Conservation (phyloP, 2,329 filamentous ascomycete species). For the Fusarium sp. region DNA sequence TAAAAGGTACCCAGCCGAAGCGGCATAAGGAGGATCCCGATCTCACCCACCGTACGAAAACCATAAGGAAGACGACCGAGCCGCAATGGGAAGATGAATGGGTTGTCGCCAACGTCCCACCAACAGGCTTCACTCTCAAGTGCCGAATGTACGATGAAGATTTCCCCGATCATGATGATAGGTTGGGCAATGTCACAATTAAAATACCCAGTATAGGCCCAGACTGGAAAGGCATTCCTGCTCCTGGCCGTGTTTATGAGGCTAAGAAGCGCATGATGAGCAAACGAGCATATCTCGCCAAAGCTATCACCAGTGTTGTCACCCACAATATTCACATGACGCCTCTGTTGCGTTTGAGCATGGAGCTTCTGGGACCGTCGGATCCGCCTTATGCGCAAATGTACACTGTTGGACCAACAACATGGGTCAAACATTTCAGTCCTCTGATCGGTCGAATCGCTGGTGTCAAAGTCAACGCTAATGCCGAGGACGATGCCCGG, state of each 20-base stretch:
- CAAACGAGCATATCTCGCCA: slow-evolving; percentile 84
- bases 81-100: slow-evolving; percentile 87
- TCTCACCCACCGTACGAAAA: slow-evolving; percentile 78
- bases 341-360: slow-evolving; percentile 75
- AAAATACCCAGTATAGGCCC: slow-evolving; percentile 67
- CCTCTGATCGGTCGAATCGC: slow-evolving; percentile 86
- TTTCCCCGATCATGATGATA: slow-evolving; percentile 83
- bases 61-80: slow-evolving; percentile 74
- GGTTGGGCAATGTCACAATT: slow-evolving; percentile 86
- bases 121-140: slow-evolving; percentile 83
- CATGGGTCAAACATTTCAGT: slow-evolving; percentile 85
- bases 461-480: slow-evolving; percentile 73
- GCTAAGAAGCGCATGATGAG: slow-evolving; percentile 87
- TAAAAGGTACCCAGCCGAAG: slow-evolving; percentile 74
- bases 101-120: slow-evolving; percentile 87
- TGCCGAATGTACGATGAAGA: slow-evolving; percentile 92
- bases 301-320: slow-evolving; percentile 72
- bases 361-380: slow-evolving; percentile 80
- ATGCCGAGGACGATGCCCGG: slow-evolving; percentile 59
- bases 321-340: slow-evolving; percentile 71
- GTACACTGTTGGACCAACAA: slow-evolving; percentile 81
- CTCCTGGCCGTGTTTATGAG: slow-evolving; percentile 67
- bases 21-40: slow-evolving; percentile 88
- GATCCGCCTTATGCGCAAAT: slow-evolving; percentile 73
- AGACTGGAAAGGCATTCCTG: slow-evolving; percentile 73